These are phyloP conservation scores for Leptosphaerulina australis DNA, from an alignment of 2,329 filamentous ascomycete genomes.

Conservation along the genomic window DNA sequence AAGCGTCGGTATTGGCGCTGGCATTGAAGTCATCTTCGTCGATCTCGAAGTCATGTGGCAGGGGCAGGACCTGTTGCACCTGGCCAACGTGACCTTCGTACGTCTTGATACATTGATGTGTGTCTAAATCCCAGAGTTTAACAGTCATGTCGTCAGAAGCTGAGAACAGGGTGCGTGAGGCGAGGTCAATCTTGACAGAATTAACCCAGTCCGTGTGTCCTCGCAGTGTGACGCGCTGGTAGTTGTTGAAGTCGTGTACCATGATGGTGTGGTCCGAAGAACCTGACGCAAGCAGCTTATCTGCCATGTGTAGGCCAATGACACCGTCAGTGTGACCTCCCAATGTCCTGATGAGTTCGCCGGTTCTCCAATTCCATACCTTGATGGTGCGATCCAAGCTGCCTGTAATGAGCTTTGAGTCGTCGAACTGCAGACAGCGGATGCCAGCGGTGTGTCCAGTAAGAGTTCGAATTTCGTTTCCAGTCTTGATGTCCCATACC, in stretches of 20 bases:
- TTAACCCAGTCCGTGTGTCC: constrained; percentile 97
- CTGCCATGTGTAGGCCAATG: constrained; percentile 85
- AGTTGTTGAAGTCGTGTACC: constrained; percentile 89
- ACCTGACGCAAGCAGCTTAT: constrained; percentile 82
- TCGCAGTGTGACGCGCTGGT: constrained; percentile 76
- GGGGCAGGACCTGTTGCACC: constrained; percentile 85
- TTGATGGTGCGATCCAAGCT: constrained; percentile 86
- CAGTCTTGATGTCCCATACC: constrained; percentile 92
- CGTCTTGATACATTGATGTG: constrained; percentile 72
- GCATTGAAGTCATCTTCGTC: constrained; percentile 69
- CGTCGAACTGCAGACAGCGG: constrained; percentile 89
- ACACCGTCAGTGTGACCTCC: constrained; percentile 81
- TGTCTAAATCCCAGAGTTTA: constrained; percentile 91
- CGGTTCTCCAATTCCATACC: constrained; percentile 96
- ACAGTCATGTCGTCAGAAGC: constrained; percentile 92
- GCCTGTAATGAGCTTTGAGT: constrained; percentile 87
- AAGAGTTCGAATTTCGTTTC: constrained; percentile 83
- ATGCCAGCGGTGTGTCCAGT: constrained; percentile 82
- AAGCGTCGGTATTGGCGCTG: constrained; percentile 60
- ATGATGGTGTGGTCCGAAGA: constrained; percentile 89
- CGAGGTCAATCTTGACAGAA: constrained; percentile 83
- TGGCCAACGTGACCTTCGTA: constrained; percentile 94
- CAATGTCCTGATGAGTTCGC: constrained; percentile 81
- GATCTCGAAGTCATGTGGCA: constrained; percentile 87
- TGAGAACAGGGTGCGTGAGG: constrained; percentile 85